A percentile compares a stretch with the other conserved stretches of the same genome.
Conservation (phyloP, 2,329 filamentous ascomycete species). For the Didymella sp. region DNA sequence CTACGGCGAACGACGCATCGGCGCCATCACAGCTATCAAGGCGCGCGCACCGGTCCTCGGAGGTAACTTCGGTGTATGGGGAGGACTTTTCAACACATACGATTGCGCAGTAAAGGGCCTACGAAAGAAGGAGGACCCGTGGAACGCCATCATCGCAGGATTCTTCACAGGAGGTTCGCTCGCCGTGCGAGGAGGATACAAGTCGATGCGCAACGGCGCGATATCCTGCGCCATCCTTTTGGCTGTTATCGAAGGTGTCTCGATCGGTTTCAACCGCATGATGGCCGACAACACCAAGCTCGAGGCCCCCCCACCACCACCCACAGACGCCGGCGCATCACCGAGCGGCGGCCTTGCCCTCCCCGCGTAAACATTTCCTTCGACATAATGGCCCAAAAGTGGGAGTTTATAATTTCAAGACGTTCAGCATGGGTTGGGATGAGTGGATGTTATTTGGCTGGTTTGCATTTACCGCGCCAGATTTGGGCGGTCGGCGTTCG, state of each 20-base stretch:
- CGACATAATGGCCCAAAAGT: constrained; percentile 24
- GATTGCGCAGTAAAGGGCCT: constrained; percentile 95
- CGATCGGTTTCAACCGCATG: constrained; percentile 94
- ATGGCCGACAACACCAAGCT: constrained; percentile 87
- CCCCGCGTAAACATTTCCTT: constrained; percentile 32
- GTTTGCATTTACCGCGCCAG: constrained; percentile 42
- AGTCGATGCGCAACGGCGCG: constrained; percentile 90
- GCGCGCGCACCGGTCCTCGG: constrained; percentile 94
- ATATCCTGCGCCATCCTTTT: constrained; percentile 95
- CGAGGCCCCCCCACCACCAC: constrained; percentile 63
- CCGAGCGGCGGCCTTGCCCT: constrained; percentile 31
- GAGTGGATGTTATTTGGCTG: constrained; percentile 31
- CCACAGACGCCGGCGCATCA: constrained; percentile 37
- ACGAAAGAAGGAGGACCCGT: constrained; percentile 95
- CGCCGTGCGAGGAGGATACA: constrained; percentile 88
- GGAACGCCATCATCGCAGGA: constrained; percentile 96
- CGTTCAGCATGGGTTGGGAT: constrained; percentile 25
- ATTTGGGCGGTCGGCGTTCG: constrained; percentile 44
- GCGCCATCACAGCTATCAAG: constrained; percentile 94
- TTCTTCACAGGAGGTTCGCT: constrained; percentile 91
- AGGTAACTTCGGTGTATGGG: constrained; percentile 98
- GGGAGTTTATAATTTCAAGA: constrained; percentile 30
- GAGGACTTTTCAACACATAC: constrained; percentile 92
- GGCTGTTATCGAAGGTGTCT: constrained; percentile 95
- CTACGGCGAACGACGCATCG: constrained; percentile 93